Evolutionary conservation across 768 basidiomycete genomes (phyloP), one percentile per base, ranked within the genome.

Genomic region (Mrakia hoshinonis): DNA sequence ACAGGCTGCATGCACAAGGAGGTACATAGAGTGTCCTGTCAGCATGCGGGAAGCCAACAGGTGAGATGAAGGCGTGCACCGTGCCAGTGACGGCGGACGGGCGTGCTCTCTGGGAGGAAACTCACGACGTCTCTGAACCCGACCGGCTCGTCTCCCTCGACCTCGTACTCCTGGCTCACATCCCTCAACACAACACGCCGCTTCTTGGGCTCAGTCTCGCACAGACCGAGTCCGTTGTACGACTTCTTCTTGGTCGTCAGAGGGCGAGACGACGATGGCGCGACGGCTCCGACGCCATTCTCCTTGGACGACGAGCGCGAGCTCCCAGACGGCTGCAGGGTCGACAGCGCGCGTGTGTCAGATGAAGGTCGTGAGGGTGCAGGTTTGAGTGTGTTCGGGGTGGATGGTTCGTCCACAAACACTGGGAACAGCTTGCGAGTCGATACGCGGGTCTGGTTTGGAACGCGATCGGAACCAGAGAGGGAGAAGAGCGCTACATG

Each of bases 151-250:
- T n/a, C 22, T 7, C 62, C 69, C 18, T 38, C 31, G 29, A 60
- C 58, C 47, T 64, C 69, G 22, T 52, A 70, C 69, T 70, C 69
- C 43, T 70, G 69, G 26, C 49, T 52, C 31, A 70, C 69, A 49
- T 70, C 69, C 46, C 69, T 48, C 22, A 70, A 34, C 13, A 38
- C 69, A 48, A 63, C 60, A 13, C 69, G 47, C 38, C 22, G n/a
- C 38, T 34, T 31, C 47, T 46, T 63, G 20, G 48, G 46, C 20
- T 34, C 64, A 7, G 3, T 46, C 63, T 49, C 26, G 13, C 63
- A n/a, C 22, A 34, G 24, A 7, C 65, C 65, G 11, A 52, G 10
- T 18, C 29, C 10, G 46, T 66, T 52, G 51, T 46, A 48, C 22
- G 48, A 49, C 29, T 31, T 46, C 47, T 61, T 61, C 58, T 61